Percentiles rank a stretch among this genome's conserved stretches.
These are phyloP conservation scores for Puccinia brachypodii DNA, from an alignment of 1,284 basidiomycete species.

Conservation along the genomic window DNA sequence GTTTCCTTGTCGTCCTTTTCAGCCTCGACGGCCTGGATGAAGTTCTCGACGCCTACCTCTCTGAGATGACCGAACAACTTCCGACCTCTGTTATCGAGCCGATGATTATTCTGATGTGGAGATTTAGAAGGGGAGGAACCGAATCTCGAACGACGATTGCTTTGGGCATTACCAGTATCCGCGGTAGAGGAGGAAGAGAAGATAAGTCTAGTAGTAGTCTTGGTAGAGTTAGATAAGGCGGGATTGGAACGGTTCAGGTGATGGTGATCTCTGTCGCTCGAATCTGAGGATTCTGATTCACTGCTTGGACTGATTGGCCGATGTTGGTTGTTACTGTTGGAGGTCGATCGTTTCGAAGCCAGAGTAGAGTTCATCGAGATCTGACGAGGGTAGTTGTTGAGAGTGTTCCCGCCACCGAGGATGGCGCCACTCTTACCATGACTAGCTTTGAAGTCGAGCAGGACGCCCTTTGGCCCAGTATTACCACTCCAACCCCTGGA, in stretches of 20 bases:
- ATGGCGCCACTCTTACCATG: conserved; percentile 48
- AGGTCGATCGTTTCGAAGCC: not conserved
- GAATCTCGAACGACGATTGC: not conserved
- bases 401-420: conserved; percentile 28
- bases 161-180: not conserved
- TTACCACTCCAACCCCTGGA: conserved; percentile 47
- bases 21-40: conserved; percentile 67
- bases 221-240: conserved; percentile 7
- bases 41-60: conserved; percentile 74
- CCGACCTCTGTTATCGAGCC: conserved; percentile 59
- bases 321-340: conserved; percentile 3
- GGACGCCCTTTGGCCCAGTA: conserved; percentile 46
- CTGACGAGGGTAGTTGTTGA: conserved; percentile 1
- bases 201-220: conserved; percentile 2
- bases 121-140: not conserved
- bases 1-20: conserved; percentile 63
- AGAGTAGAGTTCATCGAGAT: not conserved
- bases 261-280: conserved; percentile 23
- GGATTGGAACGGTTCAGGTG: conserved; percentile 7
- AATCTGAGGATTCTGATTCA: conserved; percentile 19
- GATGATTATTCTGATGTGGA: not conserved
- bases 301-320: not conserved
- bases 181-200: no score
- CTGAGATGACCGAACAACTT: conserved; percentile 72
- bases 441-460: conserved; percentile 44